phyloP scores from a whole-genome alignment of 2,329 filamentous ascomycete genomes.

The Lanzia echinophila region DNA sequence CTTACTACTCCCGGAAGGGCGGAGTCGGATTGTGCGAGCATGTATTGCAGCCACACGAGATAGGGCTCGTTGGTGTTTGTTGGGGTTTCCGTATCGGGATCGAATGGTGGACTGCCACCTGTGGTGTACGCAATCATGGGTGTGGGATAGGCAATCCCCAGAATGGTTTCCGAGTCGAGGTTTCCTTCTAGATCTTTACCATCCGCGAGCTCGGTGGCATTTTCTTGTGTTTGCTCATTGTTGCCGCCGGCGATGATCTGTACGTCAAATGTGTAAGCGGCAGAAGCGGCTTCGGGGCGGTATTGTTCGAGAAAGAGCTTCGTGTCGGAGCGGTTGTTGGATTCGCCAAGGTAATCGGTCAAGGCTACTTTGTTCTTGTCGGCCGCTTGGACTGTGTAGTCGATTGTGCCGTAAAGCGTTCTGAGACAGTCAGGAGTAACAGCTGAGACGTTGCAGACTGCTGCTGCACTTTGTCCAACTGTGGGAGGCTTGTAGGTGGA shows the following conservation, averaged over 20 bases:
- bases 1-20: constrained; percentile 48
- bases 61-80: constrained; percentile 45
- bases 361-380: constrained; percentile 20
- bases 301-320: constrained; percentile 20
- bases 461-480: constrained; percentile 13
- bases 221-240: constrained; percentile 13
- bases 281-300: constrained; percentile 15
- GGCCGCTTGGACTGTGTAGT: constrained; percentile 16
- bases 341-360: constrained; percentile 21
- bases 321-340: constrained; percentile 22
- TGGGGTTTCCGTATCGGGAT: constrained; percentile 34
- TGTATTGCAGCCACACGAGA: constrained; percentile 45
- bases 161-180: constrained; percentile 48
- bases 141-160: constrained; percentile 46
- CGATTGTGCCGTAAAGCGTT: constrained; percentile 21
- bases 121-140: constrained; percentile 48
- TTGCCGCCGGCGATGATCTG: constrained; percentile 10
- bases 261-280: constrained; percentile 10
- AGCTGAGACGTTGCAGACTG: constrained; percentile 57
- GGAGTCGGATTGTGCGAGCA: constrained; percentile 38
- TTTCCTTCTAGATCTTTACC: constrained; percentile 41
- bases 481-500: constrained; percentile 6
- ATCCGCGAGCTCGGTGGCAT: constrained; percentile 10
- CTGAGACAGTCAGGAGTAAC: constrained; percentile 23
- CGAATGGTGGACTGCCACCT: constrained; percentile 47